Percentiles rank a stretch among this genome's conserved stretches.
Evolutionary conservation across 208 protist species (phyloP).

Genomic region (Trypanosoma congolense): DNA sequence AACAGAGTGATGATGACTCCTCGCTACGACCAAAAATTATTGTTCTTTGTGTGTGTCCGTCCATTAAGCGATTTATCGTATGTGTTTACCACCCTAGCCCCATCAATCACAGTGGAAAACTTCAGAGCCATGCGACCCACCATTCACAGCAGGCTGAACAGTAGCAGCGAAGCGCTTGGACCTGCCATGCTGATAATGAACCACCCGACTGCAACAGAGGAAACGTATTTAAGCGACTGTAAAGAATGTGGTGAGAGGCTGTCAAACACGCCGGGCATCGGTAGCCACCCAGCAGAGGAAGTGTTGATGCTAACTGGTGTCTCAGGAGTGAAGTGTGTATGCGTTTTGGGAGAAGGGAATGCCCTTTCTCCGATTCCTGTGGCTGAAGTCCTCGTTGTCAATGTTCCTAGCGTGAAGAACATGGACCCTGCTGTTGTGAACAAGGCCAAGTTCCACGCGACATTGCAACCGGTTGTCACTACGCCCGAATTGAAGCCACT

Average conservation of each 20-base stretch:
- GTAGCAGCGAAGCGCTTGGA: conserved; percentile 12
- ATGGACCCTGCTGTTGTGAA: conserved; percentile 39
- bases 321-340: conserved; percentile 43
- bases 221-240: conserved; percentile 42
- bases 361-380: conserved; percentile 14
- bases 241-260: conserved; percentile 24
- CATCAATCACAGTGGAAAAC: conserved; percentile 47
- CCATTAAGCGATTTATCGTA: conserved; percentile 17
- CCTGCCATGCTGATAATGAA: conserved; percentile 30
- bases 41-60: conserved; percentile 57
- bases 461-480: conserved; percentile 20
- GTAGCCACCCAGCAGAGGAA: conserved; percentile 6
- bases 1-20: conserved; percentile 33
- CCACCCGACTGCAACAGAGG: conserved; percentile 32
- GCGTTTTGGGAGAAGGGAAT: conserved; percentile 25
- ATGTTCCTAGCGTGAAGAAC: conserved; percentile 28
- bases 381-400: conserved; percentile 43
- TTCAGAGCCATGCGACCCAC: conserved; percentile 31
- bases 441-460: conserved; percentile 34
- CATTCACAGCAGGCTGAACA: conserved; percentile 34
- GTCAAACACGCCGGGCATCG: conserved; percentile 15
- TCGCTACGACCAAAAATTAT: conserved; percentile 21
- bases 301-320: conserved; percentile 15
- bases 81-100: conserved; percentile 45
- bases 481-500: conserved; percentile 20